A percentile compares a stretch with the other conserved stretches of the same genome.
These are phyloP conservation scores for Ceratocystiopsis minuta DNA, from an alignment of 2,329 filamentous ascomycete species.

Conservation along the genomic window DNA sequence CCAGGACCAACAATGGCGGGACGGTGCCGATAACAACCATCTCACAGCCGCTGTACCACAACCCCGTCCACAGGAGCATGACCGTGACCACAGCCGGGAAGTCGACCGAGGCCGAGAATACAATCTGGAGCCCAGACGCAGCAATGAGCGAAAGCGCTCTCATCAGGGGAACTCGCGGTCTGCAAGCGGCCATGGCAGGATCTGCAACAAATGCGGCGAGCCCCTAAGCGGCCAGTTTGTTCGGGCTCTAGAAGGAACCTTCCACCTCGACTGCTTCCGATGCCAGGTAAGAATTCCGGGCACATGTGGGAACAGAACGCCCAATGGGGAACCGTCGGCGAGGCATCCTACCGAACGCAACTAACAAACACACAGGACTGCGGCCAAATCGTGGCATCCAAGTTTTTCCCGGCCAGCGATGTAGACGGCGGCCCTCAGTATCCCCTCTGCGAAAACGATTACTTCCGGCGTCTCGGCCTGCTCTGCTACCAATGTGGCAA, in stretches of 20 bases:
- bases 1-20: no score
- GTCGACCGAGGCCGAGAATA: constrained; percentile 10
- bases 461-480: constrained; percentile 80
- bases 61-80: constrained; percentile 8
- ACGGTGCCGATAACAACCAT: constrained; percentile 12
- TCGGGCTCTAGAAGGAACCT: constrained; percentile 79
- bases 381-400: constrained; percentile 89
- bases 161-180: constrained; percentile 28
- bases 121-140: constrained; percentile 30
- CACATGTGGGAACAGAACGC: no score
- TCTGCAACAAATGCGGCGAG: constrained; percentile 77
- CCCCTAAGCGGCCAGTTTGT: constrained; percentile 90
- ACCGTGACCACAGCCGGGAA: constrained; percentile 13
- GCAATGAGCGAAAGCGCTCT: constrained; percentile 33
- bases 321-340: no score
- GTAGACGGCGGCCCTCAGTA: constrained; percentile 75
- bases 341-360: no score
- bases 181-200: constrained; percentile 41
- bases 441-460: constrained; percentile 93
- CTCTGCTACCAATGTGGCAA: constrained; percentile 85
- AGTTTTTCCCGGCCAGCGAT: constrained; percentile 94
- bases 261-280: constrained; percentile 94
- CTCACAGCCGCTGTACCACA: no score
- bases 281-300: constrained; percentile 71
- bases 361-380: constrained; percentile 63